A percentile compares a stretch with the other conserved stretches of the same genome.
These are phyloP conservation scores for Penicillium angulare DNA, from an alignment of 495 filamentous ascomycete genomes.

Conservation along the genomic window DNA sequence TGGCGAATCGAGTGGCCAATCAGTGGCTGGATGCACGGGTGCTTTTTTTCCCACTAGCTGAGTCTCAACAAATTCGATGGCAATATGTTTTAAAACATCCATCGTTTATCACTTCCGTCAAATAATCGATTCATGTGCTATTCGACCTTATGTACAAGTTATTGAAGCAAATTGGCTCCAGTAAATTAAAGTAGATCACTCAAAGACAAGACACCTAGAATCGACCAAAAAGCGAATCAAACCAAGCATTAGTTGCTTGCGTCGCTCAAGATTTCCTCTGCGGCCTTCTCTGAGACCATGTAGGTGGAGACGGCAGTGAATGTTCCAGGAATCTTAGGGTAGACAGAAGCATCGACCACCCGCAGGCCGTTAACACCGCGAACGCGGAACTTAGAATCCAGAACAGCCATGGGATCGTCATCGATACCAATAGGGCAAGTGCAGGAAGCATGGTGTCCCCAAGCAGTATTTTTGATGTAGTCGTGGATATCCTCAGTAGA, in stretches of 20 bases:
- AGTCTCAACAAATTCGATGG: no score
- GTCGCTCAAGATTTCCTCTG: slow-evolving; percentile 31
- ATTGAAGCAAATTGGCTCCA: no score
- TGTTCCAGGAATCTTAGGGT: slow-evolving; percentile 57
- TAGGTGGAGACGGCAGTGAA: slow-evolving; percentile 59
- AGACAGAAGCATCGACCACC: slow-evolving; percentile 62
- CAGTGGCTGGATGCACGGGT: no score
- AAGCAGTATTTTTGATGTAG: slow-evolving; percentile 51
- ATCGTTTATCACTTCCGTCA: no score
- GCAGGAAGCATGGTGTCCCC: slow-evolving; percentile 61
- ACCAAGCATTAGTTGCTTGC: neutral
- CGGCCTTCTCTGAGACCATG: slow-evolving; percentile 64
- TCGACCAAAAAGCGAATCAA: neutral
- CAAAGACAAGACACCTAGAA: neutral
- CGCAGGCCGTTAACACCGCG: slow-evolving; percentile 51
- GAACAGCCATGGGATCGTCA: slow-evolving; percentile 55
- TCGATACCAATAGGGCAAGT: slow-evolving; percentile 57
- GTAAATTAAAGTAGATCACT: no score
- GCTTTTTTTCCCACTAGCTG: no score
- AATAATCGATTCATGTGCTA: no score
- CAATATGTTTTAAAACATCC: no score
- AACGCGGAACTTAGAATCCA: slow-evolving; percentile 58
- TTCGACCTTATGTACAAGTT: no score
- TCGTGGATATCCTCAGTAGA: slow-evolving; percentile 43
- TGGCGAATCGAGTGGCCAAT: no score